Conservation (phyloP, 208 protist genomes). For the Herpetomonas samuelpessoai region DNA sequence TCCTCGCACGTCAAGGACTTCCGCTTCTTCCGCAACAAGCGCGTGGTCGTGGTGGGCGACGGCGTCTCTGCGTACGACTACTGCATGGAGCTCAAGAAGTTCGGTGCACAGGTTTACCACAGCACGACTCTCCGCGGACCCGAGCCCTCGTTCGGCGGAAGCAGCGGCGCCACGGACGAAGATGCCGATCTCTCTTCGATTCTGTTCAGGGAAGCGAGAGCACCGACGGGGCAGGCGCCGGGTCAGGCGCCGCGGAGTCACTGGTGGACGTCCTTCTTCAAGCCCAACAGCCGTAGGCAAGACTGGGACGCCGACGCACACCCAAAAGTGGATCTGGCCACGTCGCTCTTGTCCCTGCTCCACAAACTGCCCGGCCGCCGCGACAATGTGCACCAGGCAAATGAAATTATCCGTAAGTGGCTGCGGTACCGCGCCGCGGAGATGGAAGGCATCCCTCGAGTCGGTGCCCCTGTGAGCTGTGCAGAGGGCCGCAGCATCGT, state of each 20-base stretch:
- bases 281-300: too few relatives aligned
- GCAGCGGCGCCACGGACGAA: background rate
- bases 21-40: slow-evolving; percentile 58
- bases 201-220: background rate
- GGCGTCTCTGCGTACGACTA: slow-evolving; percentile 83
- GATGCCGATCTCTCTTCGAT: background rate
- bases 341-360: slow-evolving; percentile 22
- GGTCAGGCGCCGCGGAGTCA: too few relatives aligned
- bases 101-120: slow-evolving; percentile 75
- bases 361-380: slow-evolving; percentile 49
- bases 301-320: background rate
- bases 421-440: slow-evolving; percentile 40
- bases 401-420: slow-evolving; percentile 51
- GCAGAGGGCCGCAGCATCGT: slow-evolving; percentile 49
- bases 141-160: too few relatives aligned
- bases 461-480: slow-evolving; percentile 31
- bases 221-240: background rate
- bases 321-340: slow-evolving; percentile 1
- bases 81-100: slow-evolving; percentile 55
- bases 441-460: slow-evolving; percentile 28
- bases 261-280: too few relatives aligned
- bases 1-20: slow-evolving; percentile 86
- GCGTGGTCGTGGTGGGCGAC: slow-evolving; percentile 81
- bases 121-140: slow-evolving; percentile 47
- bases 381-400: slow-evolving; percentile 36